phyloP scores from a whole-genome alignment of 352 stramenopile genomes.

The Phytophthora pistaciae region DNA sequence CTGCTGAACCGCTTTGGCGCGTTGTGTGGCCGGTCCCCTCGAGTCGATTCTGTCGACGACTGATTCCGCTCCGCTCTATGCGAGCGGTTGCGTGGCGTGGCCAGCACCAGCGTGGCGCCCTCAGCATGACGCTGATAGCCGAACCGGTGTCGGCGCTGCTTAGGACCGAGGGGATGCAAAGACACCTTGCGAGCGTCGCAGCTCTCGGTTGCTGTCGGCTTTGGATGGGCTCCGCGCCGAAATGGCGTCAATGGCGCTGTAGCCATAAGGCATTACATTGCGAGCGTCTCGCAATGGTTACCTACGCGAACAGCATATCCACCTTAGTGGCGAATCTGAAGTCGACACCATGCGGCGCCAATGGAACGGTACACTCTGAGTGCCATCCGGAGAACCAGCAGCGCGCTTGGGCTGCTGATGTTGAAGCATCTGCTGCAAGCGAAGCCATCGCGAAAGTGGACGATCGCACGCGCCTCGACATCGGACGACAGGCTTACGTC shows the following conservation, averaged over 20 bases:
- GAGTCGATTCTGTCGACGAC: not conserved
- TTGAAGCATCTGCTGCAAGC: constrained; percentile 32
- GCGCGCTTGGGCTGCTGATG: constrained; percentile 3
- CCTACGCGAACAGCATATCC: not conserved
- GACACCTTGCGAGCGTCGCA: constrained; percentile 13
- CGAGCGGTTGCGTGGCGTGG: not conserved
- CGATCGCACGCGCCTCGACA: constrained; percentile 7
- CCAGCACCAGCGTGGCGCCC: not conserved
- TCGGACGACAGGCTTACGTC: constrained; percentile 14
- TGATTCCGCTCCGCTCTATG: constrained; percentile 6
- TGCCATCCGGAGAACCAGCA: constrained; percentile 1
- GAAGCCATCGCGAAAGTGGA: constrained; percentile 23
- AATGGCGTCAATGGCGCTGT: no score
- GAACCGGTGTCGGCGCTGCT: not conserved
- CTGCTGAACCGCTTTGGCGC: not conserved
- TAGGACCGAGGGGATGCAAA: constrained; percentile 20
- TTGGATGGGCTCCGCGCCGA: not conserved
- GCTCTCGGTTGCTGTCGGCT: not conserved
- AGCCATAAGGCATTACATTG: constrained; percentile 3
- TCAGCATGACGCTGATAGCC: not conserved
- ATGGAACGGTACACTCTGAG: not conserved
- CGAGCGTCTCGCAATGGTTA: not conserved
- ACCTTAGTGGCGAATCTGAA: not conserved
- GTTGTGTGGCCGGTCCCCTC: not conserved
- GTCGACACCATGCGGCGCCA: not conserved